Percentiles rank a stretch among this genome's conserved stretches.
phyloP scores from a whole-genome alignment of 352 stramenopile genomes.

The Globisporangium spinosum region DNA sequence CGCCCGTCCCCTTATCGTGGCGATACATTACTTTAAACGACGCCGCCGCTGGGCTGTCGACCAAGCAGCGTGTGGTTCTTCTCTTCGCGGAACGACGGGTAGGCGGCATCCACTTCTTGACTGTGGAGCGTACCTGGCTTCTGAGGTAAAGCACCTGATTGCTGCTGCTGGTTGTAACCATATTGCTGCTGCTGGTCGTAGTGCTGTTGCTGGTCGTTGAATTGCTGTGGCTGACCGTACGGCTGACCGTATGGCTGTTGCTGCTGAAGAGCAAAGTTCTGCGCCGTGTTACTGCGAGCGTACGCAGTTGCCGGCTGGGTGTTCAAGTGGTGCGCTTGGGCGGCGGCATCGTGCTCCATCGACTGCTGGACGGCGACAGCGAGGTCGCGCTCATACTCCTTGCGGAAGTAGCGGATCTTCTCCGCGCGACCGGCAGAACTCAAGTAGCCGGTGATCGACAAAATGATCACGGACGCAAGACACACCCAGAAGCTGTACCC shows the following conservation, averaged over 20 bases:
- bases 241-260: constrained; percentile 14
- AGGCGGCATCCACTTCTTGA: constrained; percentile 45
- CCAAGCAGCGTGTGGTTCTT: constrained; percentile 69
- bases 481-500: constrained; percentile 86
- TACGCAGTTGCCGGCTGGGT: constrained; percentile 22
- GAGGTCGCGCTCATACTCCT: constrained; percentile 77
- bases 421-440: constrained; percentile 77
- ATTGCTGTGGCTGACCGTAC: constrained; percentile 12
- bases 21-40: constrained; percentile 39
- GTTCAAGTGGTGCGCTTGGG: constrained; percentile 20
- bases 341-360: constrained; percentile 45
- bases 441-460: constrained; percentile 72
- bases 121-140: constrained; percentile 8
- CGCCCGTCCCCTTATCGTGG: background rate
- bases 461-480: constrained; percentile 72
- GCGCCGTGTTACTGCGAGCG: constrained; percentile 38
- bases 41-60: constrained; percentile 55
- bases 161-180: constrained; percentile 23
- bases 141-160: constrained; percentile 9
- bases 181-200: constrained; percentile 14
- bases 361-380: constrained; percentile 74
- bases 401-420: constrained; percentile 84
- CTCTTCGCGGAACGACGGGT: constrained; percentile 59
- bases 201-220: constrained; percentile 6
- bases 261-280: constrained; percentile 27